Evolutionary conservation across 495 filamentous ascomycete genomes (phyloP), one percentile per base, ranked within the genome.

Genomic region (Cercophora samala): DNA sequence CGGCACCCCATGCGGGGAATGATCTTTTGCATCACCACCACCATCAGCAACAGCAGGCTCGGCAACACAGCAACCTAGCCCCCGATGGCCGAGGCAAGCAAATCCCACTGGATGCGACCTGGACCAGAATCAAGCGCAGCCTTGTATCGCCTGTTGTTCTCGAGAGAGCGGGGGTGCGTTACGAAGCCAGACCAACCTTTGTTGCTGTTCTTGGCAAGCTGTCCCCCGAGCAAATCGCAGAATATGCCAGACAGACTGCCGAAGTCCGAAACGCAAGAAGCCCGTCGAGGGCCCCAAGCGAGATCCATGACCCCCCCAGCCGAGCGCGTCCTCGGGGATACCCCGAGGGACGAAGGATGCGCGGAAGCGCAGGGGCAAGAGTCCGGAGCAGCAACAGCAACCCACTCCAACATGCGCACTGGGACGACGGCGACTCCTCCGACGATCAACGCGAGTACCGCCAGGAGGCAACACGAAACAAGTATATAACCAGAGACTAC

Each of bases 61-160:
- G 66, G 11, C 69, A 68, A 58, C 65, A 59, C 58, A 75, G 68
- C 62, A 66, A 65, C 32, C 69, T 86, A 0, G 82, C 77, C 1
- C 84, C 84, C 1, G 86, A 88, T 64, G 77, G 80, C 46, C 73
- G 78, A 17, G 85, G 85, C 17, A 81, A 84, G 42, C 86, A 85
- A 42, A 90, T 92, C 37, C 87, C 88, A 0, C 77, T 85, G 4
- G 84, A 88, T 54, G 89, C 89, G 0, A 86, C 85, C 25, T 92
- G 89, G 89, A 92, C 89, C 19, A 88, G 85, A 73, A 89, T 92
- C 68, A 82, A 85, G 55, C 84, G 89, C 37, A 74, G 79, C 4
- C 77, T 90, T 0, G 86, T 92, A 26, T 90, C 89, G 19, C 87
- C 89, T 4, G 86, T 89, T 65, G 87, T 89, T 0, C 76, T 92